Evolutionary conservation across 768 basidiomycete species (phyloP), one percentile per base, ranked within the genome.

Genomic region (Pleurotus pulmonarius): DNA sequence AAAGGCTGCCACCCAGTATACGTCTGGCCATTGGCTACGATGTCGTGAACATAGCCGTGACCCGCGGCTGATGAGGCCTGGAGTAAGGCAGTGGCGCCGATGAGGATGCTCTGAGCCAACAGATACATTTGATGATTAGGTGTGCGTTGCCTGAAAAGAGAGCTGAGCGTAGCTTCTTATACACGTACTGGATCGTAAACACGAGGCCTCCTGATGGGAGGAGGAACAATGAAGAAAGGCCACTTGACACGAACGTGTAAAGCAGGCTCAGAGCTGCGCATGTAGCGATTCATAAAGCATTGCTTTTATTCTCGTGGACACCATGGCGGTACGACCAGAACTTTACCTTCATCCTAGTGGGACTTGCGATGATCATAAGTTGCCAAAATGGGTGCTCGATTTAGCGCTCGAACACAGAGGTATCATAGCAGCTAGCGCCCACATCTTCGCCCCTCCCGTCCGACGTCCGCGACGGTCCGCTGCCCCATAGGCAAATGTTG

Each of bases 1-100:
- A 71, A 71, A 25, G 75, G 75, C 56, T 73, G 69, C 72, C 72
- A 76, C 15, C 72, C 75, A 44, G 66, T 64, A 56, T 71, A 74
- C 45, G 59, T 62, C 55, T 68, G 60, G 43, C 67, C 69, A 52
- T 63, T 65, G 12, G 68, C 58, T 5, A 65, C 58, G 37, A 74
- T 68, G 46, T 51, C 65, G 54, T 71, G 70, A 48, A 75, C 71
- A 48, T 62, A 76, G 26, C 73, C 74, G 58, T 76, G 75, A 53
- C 63, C 68, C 39, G 58, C 61, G n/a, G 58, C 61, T 13, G 44
- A 49, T 25, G 52, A 55, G 13, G 29, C 34, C 18, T 52, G 51
- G 22, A 52, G 51, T 22, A 53, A 59, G 59, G 66, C 43, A 56
- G 55, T 56, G 26, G 55, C 40, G 25, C 25, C 8, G 60, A 58